phyloP scores from a whole-genome alignment of 192 early-diverging fungal genomes.

The Gonapodya sp. region DNA sequence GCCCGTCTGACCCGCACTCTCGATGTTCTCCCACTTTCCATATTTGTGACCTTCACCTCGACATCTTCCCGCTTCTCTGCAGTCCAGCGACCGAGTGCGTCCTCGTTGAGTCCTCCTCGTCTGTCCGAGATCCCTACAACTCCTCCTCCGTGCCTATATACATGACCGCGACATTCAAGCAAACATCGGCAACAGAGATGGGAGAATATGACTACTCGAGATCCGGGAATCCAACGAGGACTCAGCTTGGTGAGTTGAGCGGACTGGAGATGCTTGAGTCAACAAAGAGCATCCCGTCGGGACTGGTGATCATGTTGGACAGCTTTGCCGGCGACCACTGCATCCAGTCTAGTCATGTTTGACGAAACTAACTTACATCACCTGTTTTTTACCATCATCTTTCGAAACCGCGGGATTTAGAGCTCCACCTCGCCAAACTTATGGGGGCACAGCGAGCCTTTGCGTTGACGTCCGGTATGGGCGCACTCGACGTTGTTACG shows the following conservation, averaged over 20 bases:
- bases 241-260: conserved; percentile 57
- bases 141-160: conserved; percentile 92
- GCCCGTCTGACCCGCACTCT: too few relatives aligned
- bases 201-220: conserved; percentile 95
- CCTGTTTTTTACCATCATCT: background rate
- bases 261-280: background rate
- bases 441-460: conserved; percentile 82
- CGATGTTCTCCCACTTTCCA: too few relatives aligned
- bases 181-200: conserved; percentile 62
- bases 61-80: background rate
- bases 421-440: conserved; percentile 87
- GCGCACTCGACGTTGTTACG: conserved; percentile 82
- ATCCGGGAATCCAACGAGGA: conserved; percentile 94
- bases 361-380: too few relatives aligned
- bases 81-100: conserved; percentile 34
- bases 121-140: conserved; percentile 73
- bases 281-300: conserved; percentile 1
- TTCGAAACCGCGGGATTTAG: conserved; percentile 24
- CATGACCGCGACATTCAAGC: conserved; percentile 96
- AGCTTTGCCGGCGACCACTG: too few relatives aligned
- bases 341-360: too few relatives aligned
- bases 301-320: too few relatives aligned
- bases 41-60: too few relatives aligned
- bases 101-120: conserved; percentile 22
- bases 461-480: conserved; percentile 87